Base-by-base conservation (phyloP, 176 grass and related monocot species). In the Oropetium thomaeum region DNA sequence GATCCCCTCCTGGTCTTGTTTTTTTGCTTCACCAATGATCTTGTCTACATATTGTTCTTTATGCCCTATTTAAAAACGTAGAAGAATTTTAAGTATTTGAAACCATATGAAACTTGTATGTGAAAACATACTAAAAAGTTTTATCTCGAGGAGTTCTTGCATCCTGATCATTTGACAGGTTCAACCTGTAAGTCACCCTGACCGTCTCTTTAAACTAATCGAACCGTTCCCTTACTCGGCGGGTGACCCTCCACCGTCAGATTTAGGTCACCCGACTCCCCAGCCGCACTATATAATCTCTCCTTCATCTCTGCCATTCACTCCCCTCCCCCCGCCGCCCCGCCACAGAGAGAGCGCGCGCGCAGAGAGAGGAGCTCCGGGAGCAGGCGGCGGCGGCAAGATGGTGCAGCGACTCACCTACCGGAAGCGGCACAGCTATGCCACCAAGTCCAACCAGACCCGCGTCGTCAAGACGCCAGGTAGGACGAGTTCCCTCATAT, bases 351-450 rank as follows among this genome's bases (percentile, higher is more conserved):
- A 76, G 69, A 20, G 30, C 27, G 67, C 55, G 67, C 55, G 70
- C 27, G 52, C 26, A 31, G 81, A 41, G 64, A 67, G 75, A 65
- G 39, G 39, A 45, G 25, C 54, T 48, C 70, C 70, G 22, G 52
- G 37, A 86, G 66, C 72, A 67, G 58, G 72, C 4, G 49, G 49
- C 79, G 33, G 72, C 73, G 55, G 25, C 42, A 47, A 81, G 47
- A 97, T 93, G 93, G 93, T 97, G 81, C 93, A 97, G 74, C 69
- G 90, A 57, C 78, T 92, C 70, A 89, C 90, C 25, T 93, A 93
- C 80, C 66, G 87, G 63, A 93, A 93, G 72, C 60, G 90, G 17
- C 90, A 93, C 23, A 89, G 90, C 83, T 93, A 93, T 58, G 83
- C 90, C 73, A 93, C 90, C 17, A 89, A 87, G 25, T 93, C 90